Evolutionary conservation across 805 yeast species (phyloP).

Genomic region (Suhomyces faveliae): DNA sequence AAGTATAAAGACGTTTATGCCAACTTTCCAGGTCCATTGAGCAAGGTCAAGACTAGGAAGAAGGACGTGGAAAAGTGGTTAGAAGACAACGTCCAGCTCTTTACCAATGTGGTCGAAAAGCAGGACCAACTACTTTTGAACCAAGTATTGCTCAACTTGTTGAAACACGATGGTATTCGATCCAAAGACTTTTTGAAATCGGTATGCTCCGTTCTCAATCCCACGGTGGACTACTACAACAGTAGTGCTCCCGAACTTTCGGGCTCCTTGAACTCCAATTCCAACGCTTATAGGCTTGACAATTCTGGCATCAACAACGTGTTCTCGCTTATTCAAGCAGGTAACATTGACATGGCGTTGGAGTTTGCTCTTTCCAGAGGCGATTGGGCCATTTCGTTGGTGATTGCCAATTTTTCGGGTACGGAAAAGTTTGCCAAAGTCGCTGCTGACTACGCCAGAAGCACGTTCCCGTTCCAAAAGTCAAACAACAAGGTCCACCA

Average conservation of each 20-base stretch:
- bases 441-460: conserved; percentile 55
- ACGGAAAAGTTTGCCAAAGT: conserved; percentile 57
- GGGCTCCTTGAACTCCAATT: conserved; percentile 23
- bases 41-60: conserved; percentile 52
- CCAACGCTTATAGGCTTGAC: conserved; percentile 44
- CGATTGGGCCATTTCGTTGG: conserved; percentile 76
- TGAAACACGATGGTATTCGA: conserved; percentile 31
- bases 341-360: conserved; percentile 67
- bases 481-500: conserved; percentile 40
- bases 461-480: conserved; percentile 43
- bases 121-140: conserved; percentile 30
- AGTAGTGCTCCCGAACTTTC: conserved; percentile 27
- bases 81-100: conserved; percentile 22
- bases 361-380: conserved; percentile 56
- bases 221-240: conserved; percentile 37
- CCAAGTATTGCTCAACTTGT: conserved; percentile 25
- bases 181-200: conserved; percentile 27
- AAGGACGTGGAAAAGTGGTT: conserved; percentile 70
- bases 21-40: conserved; percentile 68
- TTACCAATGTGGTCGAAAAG: conserved; percentile 10
- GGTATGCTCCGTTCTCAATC: conserved; percentile 42
- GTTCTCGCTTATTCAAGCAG: conserved; percentile 49
- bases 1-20: conserved; percentile 24
- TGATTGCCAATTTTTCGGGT: conserved; percentile 67
- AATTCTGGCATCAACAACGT: conserved; percentile 32